A percentile compares a stretch with the other conserved stretches of the same genome.
phyloP scores from a whole-genome alignment of 495 filamentous ascomycete genomes.

The Podospora pseudocomata region DNA sequence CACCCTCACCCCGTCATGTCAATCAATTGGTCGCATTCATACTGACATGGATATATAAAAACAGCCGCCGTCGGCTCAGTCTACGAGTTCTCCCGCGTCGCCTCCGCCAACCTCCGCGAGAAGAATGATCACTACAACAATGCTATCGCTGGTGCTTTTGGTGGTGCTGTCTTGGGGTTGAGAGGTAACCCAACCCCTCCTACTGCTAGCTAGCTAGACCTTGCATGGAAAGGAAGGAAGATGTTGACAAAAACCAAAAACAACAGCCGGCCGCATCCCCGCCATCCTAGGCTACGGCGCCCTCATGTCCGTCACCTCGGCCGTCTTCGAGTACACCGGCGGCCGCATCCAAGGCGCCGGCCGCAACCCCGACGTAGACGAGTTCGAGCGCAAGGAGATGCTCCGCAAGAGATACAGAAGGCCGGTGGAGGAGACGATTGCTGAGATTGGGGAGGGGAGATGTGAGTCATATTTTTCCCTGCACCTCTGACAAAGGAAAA shows the following conservation, averaged over 20 bases:
- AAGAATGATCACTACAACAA: conserved; percentile 42
- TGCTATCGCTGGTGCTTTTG: conserved; percentile 38
- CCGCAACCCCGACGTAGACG: conserved; percentile 60
- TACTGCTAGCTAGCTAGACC: no score
- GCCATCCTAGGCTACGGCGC: conserved; percentile 75
- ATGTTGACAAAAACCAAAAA: not conserved
- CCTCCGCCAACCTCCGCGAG: conserved; percentile 46
- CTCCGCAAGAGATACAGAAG: conserved; percentile 70
- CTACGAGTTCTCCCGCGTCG: conserved; percentile 64
- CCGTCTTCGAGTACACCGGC: conserved; percentile 73
- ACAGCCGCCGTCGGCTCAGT: conserved; percentile 66
- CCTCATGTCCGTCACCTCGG: conserved; percentile 59
- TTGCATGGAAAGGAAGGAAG: no score
- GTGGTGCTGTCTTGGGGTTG: conserved; percentile 39
- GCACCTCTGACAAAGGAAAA: not conserved
- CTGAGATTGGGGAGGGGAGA: conserved; percentile 83
- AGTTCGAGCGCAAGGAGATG: conserved; percentile 73
- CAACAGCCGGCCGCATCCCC: conserved; percentile 64
- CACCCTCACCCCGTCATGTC: not conserved
- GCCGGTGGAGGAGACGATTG: conserved; percentile 77
- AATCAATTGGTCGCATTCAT: not conserved
- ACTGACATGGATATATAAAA: conserved; percentile 38
- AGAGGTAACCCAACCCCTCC: conserved; percentile 27
- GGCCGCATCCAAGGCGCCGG: conserved; percentile 59
- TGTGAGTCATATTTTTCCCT: conserved; percentile 48